A percentile compares a stretch with the other conserved stretches of the same genome.
Conservation (phyloP, 192 early-diverging fungal genomes). For the Gonapodya prolifera region DNA sequence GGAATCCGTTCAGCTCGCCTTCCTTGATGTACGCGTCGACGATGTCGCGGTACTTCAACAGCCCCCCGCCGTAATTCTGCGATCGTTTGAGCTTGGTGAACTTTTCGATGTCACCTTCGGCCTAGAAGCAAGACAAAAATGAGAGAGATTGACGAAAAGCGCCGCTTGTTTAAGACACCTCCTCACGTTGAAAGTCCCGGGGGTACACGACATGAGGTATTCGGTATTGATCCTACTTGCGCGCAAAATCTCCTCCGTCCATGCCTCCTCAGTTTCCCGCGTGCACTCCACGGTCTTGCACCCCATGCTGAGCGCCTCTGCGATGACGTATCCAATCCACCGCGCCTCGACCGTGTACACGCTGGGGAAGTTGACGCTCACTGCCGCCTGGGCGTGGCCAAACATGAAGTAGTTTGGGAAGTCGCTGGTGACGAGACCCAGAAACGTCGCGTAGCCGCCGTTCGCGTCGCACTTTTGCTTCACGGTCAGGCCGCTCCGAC, state of each 20-base stretch:
- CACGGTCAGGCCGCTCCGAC: background rate
- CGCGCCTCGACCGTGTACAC: background rate
- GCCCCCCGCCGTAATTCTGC: background rate
- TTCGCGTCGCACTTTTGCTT: background rate
- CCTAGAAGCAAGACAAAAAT: too few species aligned
- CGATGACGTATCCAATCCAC: background rate
- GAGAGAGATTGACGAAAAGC: too few species aligned
- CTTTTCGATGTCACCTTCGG: conserved; percentile 1
- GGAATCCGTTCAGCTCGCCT: background rate
- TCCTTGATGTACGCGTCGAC: background rate
- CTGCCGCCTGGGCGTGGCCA: background rate
- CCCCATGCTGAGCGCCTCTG: background rate
- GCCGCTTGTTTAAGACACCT: too few species aligned
- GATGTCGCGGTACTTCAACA: background rate
- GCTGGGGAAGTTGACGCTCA: background rate
- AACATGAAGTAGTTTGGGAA: background rate
- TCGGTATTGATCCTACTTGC: too few species aligned
- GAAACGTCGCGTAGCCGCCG: background rate
- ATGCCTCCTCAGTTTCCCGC: background rate
- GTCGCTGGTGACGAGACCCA: background rate
- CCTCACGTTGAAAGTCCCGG: too few species aligned
- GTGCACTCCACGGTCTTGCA: background rate
- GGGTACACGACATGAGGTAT: too few species aligned
- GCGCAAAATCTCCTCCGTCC: background rate
- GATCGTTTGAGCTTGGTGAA: background rate